Base-by-base conservation (phyloP, 2,329 filamentous ascomycete genomes). In the Lizonia empirigonia region DNA sequence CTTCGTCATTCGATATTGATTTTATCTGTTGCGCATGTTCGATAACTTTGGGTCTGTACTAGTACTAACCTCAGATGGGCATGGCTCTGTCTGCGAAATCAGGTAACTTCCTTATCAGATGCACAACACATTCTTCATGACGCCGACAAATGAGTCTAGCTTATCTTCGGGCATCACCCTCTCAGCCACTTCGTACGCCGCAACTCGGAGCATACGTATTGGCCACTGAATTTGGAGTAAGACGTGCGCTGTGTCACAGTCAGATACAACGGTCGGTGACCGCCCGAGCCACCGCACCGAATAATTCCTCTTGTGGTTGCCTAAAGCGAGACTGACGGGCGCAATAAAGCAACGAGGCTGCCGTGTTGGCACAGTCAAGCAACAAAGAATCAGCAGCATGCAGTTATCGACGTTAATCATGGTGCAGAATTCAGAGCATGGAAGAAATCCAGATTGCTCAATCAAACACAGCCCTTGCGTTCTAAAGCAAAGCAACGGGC, bases 1-100 rank as follows among this genome's bases (percentile, higher is more conserved):
- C 30, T 26, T 47, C 38, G 44, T 47, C 44, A 48, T 44, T 38
- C 44, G 26, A 38, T 47, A 40, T 48, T 30, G 39, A 48, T 53
- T 49, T 20, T 37, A 32, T 38, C 42, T 38, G 49, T 24, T 33
- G 37, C 46, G 49, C 49, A 52, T 52, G 49, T 29, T 35, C 42
- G 47, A 47, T 47, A 42, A 18, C 27, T 32, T 40, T 38, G 38
- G 12, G 26, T 16, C 23, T 44, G 22, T 44, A 34, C 18, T n/a
- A n/a, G n/a, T n/a, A 18, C 49, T 52, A 42, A 10, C 8, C 37
- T 33, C 26, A 29, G 7, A 42, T 24, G 20, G 33, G 41, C 42
- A 36, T 36, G 42, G 26, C 30, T 22, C 5, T 20, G 13, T 44
- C 33, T 26, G 27, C 27, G 5, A 13, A 47, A 18, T 38, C 37